Conservation (phyloP, 2,329 filamentous ascomycete genomes). For the Neonectria coccinea region DNA sequence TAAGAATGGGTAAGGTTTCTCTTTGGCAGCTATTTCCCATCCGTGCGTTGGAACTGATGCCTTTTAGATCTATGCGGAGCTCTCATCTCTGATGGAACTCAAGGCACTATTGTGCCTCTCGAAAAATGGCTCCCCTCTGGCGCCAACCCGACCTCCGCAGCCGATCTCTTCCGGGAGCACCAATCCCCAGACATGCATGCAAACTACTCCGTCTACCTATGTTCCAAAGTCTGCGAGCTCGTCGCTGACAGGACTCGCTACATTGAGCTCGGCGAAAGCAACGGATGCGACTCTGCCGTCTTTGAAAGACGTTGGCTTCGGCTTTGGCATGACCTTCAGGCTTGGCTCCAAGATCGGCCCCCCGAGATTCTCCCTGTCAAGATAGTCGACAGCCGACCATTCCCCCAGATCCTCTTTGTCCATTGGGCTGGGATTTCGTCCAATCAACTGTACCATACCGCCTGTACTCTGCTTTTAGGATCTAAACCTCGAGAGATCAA, state of each 20-base stretch:
- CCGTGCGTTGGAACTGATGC: slow-evolving; percentile 9
- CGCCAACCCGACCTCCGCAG: slow-evolving; percentile 51
- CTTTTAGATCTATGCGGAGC: slow-evolving; percentile 65
- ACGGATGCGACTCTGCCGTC: slow-evolving; percentile 54
- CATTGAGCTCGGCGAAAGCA: slow-evolving; percentile 59
- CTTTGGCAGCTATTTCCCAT: background rate
- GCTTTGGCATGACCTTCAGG: slow-evolving; percentile 63
- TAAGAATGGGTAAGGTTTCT: slow-evolving; percentile 61
- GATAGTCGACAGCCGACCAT: slow-evolving; percentile 57
- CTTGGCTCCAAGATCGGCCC: slow-evolving; percentile 61
- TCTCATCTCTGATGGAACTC: slow-evolving; percentile 65
- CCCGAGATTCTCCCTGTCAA: slow-evolving; percentile 59
- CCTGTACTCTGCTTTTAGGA: slow-evolving; percentile 63
- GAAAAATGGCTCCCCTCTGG: slow-evolving; percentile 60
- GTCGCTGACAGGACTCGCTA: slow-evolving; percentile 61
- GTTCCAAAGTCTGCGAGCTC: slow-evolving; percentile 63
- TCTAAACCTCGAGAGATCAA: slow-evolving; percentile 51
- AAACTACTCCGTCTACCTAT: slow-evolving; percentile 69
- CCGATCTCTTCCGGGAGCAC: slow-evolving; percentile 50
- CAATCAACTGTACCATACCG: slow-evolving; percentile 68
- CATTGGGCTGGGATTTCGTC: slow-evolving; percentile 68
- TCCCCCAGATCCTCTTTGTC: slow-evolving; percentile 64
- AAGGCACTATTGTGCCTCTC: slow-evolving; percentile 62
- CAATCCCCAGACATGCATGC: slow-evolving; percentile 66
- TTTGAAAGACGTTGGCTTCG: slow-evolving; percentile 59